Conservation (phyloP, 352 stramenopile genomes). For the Pythium insidiosum region DNA sequence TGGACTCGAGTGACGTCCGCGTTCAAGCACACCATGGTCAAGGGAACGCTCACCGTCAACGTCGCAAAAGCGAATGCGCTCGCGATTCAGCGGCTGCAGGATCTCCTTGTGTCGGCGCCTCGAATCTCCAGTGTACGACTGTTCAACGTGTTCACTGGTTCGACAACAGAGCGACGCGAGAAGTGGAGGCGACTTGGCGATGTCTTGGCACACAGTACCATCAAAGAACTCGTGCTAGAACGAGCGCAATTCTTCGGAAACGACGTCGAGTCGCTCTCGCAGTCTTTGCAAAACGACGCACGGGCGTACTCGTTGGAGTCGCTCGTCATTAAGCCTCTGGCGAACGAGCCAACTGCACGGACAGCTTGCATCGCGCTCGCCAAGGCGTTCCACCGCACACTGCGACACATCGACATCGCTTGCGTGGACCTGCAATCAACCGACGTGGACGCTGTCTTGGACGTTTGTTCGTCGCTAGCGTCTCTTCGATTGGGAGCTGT, state of each 20-base stretch:
- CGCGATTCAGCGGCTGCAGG: neutral
- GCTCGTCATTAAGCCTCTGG: neutral
- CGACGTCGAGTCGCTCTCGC: neutral
- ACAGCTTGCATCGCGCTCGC: neutral
- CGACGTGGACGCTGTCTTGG: neutral
- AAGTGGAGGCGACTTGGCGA: neutral
- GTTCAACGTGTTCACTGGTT: conserved; percentile 4
- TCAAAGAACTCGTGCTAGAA: conserved; percentile 1
- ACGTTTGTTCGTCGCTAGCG: neutral
- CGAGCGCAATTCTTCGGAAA: neutral
- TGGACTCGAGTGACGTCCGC: no score
- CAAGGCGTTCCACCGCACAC: neutral
- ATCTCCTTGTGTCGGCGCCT: neutral
- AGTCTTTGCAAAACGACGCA: neutral
- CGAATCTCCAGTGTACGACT: neutral
- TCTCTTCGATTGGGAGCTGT: neutral
- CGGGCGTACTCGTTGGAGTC: neutral
- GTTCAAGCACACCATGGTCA: neutral
- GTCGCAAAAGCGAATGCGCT: neutral
- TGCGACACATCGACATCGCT: neutral
- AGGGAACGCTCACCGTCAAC: neutral
- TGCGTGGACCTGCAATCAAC: neutral
- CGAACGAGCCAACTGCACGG: neutral
- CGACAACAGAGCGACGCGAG: neutral
- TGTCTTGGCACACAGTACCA: neutral